Conservation (phyloP, 2,329 filamentous ascomycete genomes). For the Fusarium sp. region DNA sequence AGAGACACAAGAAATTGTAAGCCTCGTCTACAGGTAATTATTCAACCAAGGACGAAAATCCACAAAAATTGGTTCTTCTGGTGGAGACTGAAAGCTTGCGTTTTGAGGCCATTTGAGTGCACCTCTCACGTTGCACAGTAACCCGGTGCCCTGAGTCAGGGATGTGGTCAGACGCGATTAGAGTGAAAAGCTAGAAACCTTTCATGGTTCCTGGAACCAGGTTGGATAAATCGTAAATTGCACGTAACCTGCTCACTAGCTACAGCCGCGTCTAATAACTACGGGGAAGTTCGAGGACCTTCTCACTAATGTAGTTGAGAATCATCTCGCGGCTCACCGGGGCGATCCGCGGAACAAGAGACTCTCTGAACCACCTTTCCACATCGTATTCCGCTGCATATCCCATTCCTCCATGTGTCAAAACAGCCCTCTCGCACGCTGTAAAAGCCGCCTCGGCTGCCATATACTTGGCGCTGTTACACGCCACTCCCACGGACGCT, state of each 20-base stretch:
- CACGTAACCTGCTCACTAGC: no score
- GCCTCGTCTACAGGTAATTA: background rate
- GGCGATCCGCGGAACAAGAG: slow-evolving; percentile 74
- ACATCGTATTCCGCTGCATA: slow-evolving; percentile 76
- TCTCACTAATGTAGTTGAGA: slow-evolving; percentile 79
- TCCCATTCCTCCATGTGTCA: slow-evolving; percentile 74
- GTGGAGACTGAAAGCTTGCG: background rate
- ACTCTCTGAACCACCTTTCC: slow-evolving; percentile 74
- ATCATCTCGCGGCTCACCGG: slow-evolving; percentile 81
- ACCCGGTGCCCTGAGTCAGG: background rate
- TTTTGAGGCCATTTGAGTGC: background rate
- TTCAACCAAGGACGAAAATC: background rate
- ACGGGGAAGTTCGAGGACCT: slow-evolving; percentile 73
- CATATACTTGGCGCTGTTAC: slow-evolving; percentile 79
- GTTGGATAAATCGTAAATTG: background rate
- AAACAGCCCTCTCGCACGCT: slow-evolving; percentile 72
- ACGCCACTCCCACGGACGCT: slow-evolving; percentile 69
- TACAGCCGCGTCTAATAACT: slow-evolving; percentile 67
- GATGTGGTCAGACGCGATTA: background rate
- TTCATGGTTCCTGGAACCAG: background rate
- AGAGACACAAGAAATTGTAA: background rate
- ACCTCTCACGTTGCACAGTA: background rate
- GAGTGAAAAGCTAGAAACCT: background rate
- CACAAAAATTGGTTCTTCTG: background rate
- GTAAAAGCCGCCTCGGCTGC: slow-evolving; percentile 75